Conservation (phyloP, 768 basidiomycete species). For the Tylopilus subfusipes region DNA sequence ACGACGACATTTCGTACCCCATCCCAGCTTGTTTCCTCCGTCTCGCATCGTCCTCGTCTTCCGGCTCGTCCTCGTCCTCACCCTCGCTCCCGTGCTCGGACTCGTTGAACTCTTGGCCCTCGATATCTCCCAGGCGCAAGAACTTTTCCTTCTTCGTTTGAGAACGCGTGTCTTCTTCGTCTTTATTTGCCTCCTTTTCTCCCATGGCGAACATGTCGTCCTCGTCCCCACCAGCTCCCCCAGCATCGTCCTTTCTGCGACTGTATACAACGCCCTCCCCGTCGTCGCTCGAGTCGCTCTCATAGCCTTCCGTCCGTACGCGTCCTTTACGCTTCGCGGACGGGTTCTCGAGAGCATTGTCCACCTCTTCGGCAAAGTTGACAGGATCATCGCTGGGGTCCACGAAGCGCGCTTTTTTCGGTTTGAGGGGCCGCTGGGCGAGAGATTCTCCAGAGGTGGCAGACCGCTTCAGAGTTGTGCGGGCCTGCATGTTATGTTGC, state of each 20-base stretch:
- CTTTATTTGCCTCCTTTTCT: slow-evolving; percentile 53
- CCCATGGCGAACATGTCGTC: slow-evolving; percentile 78
- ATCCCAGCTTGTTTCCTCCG: slow-evolving; percentile 78
- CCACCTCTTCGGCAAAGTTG: slow-evolving; percentile 77
- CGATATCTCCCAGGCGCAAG: slow-evolving; percentile 89
- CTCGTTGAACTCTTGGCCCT: slow-evolving; percentile 84
- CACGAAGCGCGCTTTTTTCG: slow-evolving; percentile 76
- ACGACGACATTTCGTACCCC: slow-evolving; percentile 91
- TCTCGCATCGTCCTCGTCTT: slow-evolving; percentile 76
- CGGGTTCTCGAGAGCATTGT: slow-evolving; percentile 66
- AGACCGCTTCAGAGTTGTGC: slow-evolving; percentile 42
- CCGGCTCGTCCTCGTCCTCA: slow-evolving; percentile 43
- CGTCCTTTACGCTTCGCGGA: slow-evolving; percentile 62
- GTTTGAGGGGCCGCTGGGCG: slow-evolving; percentile 23
- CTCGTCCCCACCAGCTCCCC: slow-evolving; percentile 60
- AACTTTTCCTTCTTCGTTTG: slow-evolving; percentile 68
- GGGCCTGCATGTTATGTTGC: slow-evolving; percentile 33
- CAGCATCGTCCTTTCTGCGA: slow-evolving; percentile 54
- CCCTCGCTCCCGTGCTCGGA: slow-evolving; percentile 36
- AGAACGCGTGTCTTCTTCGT: slow-evolving; percentile 40
- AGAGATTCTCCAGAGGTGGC: slow-evolving; percentile 37
- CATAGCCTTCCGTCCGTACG: slow-evolving; percentile 85
- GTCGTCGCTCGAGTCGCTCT: slow-evolving; percentile 92
- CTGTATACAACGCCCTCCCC: slow-evolving; percentile 91
- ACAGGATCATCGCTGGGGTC: slow-evolving; percentile 73